These are phyloP conservation scores for Cryptosporidium baileyi DNA, from an alignment of 169 alveolate species.

Conservation along the genomic window DNA sequence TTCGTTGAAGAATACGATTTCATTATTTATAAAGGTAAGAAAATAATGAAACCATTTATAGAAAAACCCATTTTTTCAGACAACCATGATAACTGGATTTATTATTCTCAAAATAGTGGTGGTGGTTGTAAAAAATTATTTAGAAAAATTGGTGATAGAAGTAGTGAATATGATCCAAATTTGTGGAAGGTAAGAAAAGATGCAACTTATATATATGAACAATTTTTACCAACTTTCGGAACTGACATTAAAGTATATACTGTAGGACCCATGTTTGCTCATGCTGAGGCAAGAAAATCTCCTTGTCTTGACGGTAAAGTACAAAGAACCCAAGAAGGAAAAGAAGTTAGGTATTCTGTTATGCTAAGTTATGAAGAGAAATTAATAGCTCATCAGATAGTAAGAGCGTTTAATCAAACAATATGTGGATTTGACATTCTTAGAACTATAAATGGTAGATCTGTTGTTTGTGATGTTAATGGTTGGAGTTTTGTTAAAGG, in stretches of 20 bases:
- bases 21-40: constrained; percentile 86
- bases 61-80: constrained; percentile 97
- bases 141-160: constrained; percentile 86
- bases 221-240: constrained; percentile 94
- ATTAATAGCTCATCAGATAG: constrained; percentile 91
- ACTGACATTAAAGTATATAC: constrained; percentile 97
- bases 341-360: constrained; percentile 95
- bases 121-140: constrained; percentile 90
- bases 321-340: constrained; percentile 89
- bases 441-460: constrained; percentile 87
- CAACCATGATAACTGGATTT: constrained; percentile 95
- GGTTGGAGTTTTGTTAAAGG: constrained; percentile 98
- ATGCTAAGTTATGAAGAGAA: constrained; percentile 92
- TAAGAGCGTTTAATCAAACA: constrained; percentile 90
- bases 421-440: constrained; percentile 94
- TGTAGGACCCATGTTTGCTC: constrained; percentile 95
- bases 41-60: constrained; percentile 94
- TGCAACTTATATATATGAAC: constrained; percentile 91
- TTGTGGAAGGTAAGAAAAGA: constrained; percentile 85
- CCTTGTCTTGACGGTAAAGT: constrained; percentile 93
- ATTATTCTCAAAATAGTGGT: constrained; percentile 92
- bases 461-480: constrained; percentile 97
- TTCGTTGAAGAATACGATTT: constrained; percentile 90
- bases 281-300: constrained; percentile 98
- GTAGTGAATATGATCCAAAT: constrained; percentile 69